Evolutionary conservation across 108 stramenopile species (phyloP), one percentile per base, ranked within the genome.

Genomic region (Nannochloropsis salina): DNA sequence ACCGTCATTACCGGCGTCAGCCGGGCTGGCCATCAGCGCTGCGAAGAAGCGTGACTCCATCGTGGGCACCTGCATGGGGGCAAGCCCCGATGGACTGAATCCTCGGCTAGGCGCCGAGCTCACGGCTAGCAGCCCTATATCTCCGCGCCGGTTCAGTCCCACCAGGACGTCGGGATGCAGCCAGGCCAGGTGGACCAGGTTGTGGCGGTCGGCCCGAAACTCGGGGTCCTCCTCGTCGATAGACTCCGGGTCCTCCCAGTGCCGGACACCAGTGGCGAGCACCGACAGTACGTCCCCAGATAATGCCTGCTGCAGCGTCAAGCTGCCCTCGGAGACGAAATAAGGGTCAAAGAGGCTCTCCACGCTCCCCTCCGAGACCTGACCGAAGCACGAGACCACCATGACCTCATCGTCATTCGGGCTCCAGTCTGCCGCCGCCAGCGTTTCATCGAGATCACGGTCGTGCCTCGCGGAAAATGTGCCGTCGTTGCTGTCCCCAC

Each of bases 351-450:
- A 74, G 20, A 74, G n/a, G n/a, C 61, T 74, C n/a, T 74, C 61
- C 61, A 74, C 61, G n/a, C 61, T 8, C 15, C 61, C 61, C 61
- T 74, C 61, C 61, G 61, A n/a, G 20, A 1, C 61, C n/a, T 74
- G 20, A 1, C 61, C 61, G n/a, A 74, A 74, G 61, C 61, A 74
- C 8, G 61, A 74, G 3, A 74, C 61, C 61, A 74, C 61, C 15
- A 74, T 74, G 20, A 74, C 61, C 61, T 74, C 61, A 74, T 74
- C 61, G n/a, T n/a, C n/a, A 3, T n/a, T 74, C 61, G 61, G 61
- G n/a, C 61, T 74, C 61, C 61, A 74, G n/a, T 74, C 61, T n/a
- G 61, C 61, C 15, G 61, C 61, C 61, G 61, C 61, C 61, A 74
- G n/a, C 61, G 61, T 15, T n/a, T n/a, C 61, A 74, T 15, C 15